Evolutionary conservation across 1,139 yeast species (phyloP), one percentile per base, ranked within the genome.

Genomic region (Suhomyces ambrosiae): DNA sequence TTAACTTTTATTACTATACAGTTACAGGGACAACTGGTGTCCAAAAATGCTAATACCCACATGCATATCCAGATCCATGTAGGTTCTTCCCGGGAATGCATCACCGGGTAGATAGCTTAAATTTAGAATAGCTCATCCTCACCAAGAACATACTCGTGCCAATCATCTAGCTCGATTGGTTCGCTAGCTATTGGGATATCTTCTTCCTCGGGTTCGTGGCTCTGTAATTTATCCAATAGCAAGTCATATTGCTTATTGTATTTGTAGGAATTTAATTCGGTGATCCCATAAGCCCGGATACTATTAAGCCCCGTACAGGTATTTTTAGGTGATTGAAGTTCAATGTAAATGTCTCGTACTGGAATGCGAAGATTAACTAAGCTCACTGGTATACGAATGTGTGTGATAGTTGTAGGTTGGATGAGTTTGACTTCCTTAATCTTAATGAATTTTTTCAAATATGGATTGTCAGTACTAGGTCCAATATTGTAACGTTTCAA

Each of bases 261-360:
- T 38, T 55, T 61, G 40, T 55, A 57, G 9, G 68, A 52, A 40
- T 60, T 45, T 15, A 52, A 49, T 40, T 68, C 72, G 30, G 61
- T 60, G 14, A 70, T 59, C 3, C 77, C 77, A 44, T 63, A 70
- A 0, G 61, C 71, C 46, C 66, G 62, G 21, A 71, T 30, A 33
- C 56, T 58, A 30, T 47, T 56, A 31, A 68, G 45, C 9, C 60
- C 61, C n/a, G 61, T 50, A 4, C 35, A 32, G 1, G 57, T 50
- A 4, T 49, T 44, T 10, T 37, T 30, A 13, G 42, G 42, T 3
- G 60, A 45, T 22, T 45, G 49, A 21, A 72, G 52, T 39, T 67
- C 67, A 17, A 72, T 31, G 48, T 64, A 71, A 5, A 72, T 41
- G 43, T 71, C 76, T 30, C 53, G 55, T 2, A 57, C 52, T 6